Base-by-base conservation (phyloP, 2,329 filamentous ascomycete species). In the Cytospora piceicola region DNA sequence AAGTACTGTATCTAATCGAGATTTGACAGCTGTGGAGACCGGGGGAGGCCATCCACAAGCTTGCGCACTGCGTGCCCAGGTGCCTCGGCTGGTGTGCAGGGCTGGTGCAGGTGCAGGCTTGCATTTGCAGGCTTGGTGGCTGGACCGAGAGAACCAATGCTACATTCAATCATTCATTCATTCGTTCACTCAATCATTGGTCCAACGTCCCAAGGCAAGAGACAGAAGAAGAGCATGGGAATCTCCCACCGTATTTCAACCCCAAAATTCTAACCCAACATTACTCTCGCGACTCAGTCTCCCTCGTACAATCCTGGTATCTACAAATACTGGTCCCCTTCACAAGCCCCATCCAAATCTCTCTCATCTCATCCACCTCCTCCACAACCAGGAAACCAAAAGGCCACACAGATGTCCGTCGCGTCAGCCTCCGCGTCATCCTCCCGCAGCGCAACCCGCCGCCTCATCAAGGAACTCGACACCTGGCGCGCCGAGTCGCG, bases 391-490 rank as follows among this genome's bases (percentile, higher is more conserved):
- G 46, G 14, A n/a, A 24, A 49, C n/a, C n/a, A n/a, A n/a, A 6
- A 7, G 24, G n/a, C 46, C 46, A 24, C 49, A 54, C 59, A 34
- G 34, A 63, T 63, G 61, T 51, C 61, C 53, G 32, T 46, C 53
- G 53, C 39, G 61, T n/a, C 69, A 64, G 66, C 73, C 32, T 68
- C 69, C 34, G 68, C 69, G 51, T 72, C 76, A 39, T 77, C 79
- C 54, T 75, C 80, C 46, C 81, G 81, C 70, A 80, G 76, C 69
- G 85, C 86, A 27, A 79, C 83, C 36, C 84, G 83, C 72, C 82
- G 87, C 29, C 80, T 89, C 67, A 75, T 88, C 68, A 84, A 83
- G 72, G 87, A 89, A 75, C 78, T 89, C 61, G 81, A 82, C 36
- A 78, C 76, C 42, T 87, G 81, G 83, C 78, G 78, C 69, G 76